Percentiles rank a stretch among this genome's conserved stretches.
Conservation (phyloP, 805 yeast species). For the Cyberlindnera nakhonratchasimensis region DNA sequence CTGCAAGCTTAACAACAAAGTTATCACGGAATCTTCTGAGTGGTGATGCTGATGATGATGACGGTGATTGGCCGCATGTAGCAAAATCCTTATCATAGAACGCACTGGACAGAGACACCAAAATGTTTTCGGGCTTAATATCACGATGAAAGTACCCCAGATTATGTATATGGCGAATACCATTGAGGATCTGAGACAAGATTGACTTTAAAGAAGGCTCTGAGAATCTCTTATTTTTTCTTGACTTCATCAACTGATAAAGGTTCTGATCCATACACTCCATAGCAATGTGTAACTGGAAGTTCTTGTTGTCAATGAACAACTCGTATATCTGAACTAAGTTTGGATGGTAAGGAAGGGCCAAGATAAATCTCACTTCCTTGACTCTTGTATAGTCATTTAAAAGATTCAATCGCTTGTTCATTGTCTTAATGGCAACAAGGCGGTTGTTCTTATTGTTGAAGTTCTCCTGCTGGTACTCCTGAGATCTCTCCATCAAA, state of each 20-base stretch:
- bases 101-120: constrained; percentile 56
- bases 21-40: constrained; percentile 29
- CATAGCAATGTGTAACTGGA: constrained; percentile 77
- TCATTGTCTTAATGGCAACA: constrained; percentile 85
- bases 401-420: constrained; percentile 46
- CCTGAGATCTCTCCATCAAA: constrained; percentile 39
- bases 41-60: constrained; percentile 19
- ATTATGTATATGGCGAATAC: constrained; percentile 76
- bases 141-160: constrained; percentile 79
- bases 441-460: constrained; percentile 34
- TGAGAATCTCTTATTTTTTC: constrained; percentile 53
- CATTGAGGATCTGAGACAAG: constrained; percentile 67
- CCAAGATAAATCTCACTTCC: constrained; percentile 62
- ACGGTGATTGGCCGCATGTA: too few relatives aligned
- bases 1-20: constrained; percentile 72
- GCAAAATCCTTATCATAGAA: constrained; percentile 42
- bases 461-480: constrained; percentile 30
- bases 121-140: constrained; percentile 88
- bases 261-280: constrained; percentile 83
- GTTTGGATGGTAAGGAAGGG: constrained; percentile 67
- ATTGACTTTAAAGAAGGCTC: constrained; percentile 60
- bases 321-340: constrained; percentile 75
- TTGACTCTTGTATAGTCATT: constrained; percentile 57
- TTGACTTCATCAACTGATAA: constrained; percentile 67
- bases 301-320: constrained; percentile 61